Evolutionary conservation across 2,329 filamentous ascomycete genomes (phyloP), one percentile per base, ranked within the genome.

Genomic region (Trichoderma sp.): DNA sequence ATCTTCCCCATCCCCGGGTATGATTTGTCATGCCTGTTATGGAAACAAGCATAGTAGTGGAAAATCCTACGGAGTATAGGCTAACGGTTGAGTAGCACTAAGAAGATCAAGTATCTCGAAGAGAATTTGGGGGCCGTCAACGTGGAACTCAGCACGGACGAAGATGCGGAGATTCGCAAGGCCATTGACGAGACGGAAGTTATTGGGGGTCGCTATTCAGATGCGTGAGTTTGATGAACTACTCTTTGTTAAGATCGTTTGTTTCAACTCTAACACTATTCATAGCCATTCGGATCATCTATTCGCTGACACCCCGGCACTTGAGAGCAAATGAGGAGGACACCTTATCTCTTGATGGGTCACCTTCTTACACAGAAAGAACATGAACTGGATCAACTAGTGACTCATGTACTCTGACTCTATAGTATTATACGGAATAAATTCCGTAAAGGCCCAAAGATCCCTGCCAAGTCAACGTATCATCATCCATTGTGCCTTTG

Each of bases 1-100:
- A 82, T 92, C 64, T 86, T 89, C 75, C 88, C 90, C 0, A 92
- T 87, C 65, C 86, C 84, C 0, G 86, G 85, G 2, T 68, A 30
- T 26, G 4, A 60, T 47, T 47, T 11, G n/a, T 67, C 24, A 43
- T 57, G 18, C 15, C n/a, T 58, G 14, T 6, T 30, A 43, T 43
- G 39, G 39, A 43, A 43, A 43, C 21, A 15, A 18, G 12, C 32
- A n/a, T 5, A 5, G 5, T n/a, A 36, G 34, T 36, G 34, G 6
- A 12, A 2, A 24, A 9, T 24, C 12, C 5, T 24, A 36, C 34
- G 34, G 34, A 36, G 34, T 36, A 47, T 47, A 9, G 9, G 26
- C 65, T 68, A 21, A 68, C 24, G 14, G n/a, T 68, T 68, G 7
- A 32, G 6, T 12, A 68, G 65, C n/a, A 87, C 85, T 0, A 86